These are phyloP conservation scores for Collybia nuda DNA, from an alignment of 768 basidiomycete species.

Conservation along the genomic window DNA sequence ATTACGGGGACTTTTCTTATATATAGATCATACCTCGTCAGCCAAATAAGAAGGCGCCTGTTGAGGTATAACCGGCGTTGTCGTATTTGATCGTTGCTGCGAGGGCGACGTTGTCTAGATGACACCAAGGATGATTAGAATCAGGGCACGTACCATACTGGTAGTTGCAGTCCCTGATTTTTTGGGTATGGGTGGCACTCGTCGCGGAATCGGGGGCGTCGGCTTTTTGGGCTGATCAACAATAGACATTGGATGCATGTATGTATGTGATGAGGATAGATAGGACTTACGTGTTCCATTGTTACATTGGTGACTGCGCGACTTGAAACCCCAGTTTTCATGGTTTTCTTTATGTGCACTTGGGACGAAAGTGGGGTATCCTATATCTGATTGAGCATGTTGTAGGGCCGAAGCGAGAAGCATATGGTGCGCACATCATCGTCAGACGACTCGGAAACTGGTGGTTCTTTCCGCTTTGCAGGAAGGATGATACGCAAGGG, in stretches of 20 bases:
- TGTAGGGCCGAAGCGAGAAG: background rate
- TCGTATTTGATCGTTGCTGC: background rate
- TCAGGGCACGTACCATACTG: too few relatives aligned
- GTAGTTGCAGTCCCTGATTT: too few relatives aligned
- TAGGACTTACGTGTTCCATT: background rate
- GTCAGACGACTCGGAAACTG: background rate
- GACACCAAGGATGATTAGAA: too few relatives aligned
- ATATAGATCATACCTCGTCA: constrained; percentile 1
- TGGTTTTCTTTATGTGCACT: background rate
- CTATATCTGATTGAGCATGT: background rate
- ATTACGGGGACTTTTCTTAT: too few relatives aligned
- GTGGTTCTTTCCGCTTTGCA: background rate
- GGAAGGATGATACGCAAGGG: background rate
- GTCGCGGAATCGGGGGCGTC: background rate
- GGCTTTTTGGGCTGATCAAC: background rate
- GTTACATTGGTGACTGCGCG: background rate
- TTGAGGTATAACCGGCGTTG: background rate
- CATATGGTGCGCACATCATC: background rate
- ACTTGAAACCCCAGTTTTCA: background rate
- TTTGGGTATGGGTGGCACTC: background rate
- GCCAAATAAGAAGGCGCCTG: background rate
- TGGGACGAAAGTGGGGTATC: background rate
- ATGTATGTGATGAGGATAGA: background rate
- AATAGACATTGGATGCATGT: background rate
- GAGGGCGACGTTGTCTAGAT: too few relatives aligned